Evolutionary conservation across 768 basidiomycete genomes (phyloP), one percentile per base, ranked within the genome.

Genomic region (Mycena rebaudengoi): DNA sequence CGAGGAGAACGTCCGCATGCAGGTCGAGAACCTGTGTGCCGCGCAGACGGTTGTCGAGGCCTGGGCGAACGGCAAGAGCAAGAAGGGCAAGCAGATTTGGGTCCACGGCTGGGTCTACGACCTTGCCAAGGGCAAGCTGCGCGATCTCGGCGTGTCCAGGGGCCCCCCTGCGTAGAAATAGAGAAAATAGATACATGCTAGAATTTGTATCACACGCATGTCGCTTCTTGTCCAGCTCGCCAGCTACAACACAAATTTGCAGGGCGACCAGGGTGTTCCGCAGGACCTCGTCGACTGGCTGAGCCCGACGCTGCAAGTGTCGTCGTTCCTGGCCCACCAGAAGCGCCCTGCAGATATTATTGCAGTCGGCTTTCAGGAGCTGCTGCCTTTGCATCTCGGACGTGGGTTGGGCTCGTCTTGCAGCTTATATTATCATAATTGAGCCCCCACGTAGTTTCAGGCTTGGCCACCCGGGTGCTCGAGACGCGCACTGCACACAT

Each of bases 231-330:
- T 95, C 6, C 93, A 94, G 71, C 89, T 95, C 55, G 91, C 91
- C 12, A 89, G 94, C 4, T 98, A 96, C 80, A 98, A 98, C 73
- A 95, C 95, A 7, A 95, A 95, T 71, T 82, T 96, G 7, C 95
- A 96, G 75, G 91, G 90, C 7, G 83, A 87, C 18, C 76, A 80
- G 26, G 91, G 90, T 12, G 74, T 93, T 28, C 91, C 92, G 0
- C 92, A 95, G 73, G 91, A 96, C 71, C 84, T 98, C 45, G 92
- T 96, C 4, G 91, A 94, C 78, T 98, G 96, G 96, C 86, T 98
- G 25, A 82, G 87, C 4, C 95, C 96, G 28, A 92, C 92, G 0
- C 77, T 95, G 10, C 88, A 89, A 59, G 91, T 92, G 8, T 91
- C 92, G 35, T 81, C 81, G 54, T 89, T 93, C 77, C 86, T 94